Percentiles rank a stretch among this genome's conserved stretches.
phyloP scores from a whole-genome alignment of 2,329 filamentous ascomycete species.

The Fusarium temperatum region DNA sequence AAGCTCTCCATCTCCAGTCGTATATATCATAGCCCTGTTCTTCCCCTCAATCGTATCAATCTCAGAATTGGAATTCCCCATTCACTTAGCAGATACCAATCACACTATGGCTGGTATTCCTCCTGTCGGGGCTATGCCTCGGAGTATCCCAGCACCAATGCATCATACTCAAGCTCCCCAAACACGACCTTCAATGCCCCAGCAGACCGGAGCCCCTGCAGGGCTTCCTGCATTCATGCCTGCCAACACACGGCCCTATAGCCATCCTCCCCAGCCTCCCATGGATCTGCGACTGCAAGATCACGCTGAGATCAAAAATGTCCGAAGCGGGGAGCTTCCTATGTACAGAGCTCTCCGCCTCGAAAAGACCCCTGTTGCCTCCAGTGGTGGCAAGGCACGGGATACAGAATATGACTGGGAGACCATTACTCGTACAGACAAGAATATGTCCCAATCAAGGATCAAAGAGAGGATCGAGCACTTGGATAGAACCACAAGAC shows the following conservation, averaged over 20 bases:
- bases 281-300: conserved; percentile 27
- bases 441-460: conserved; percentile 50
- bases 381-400: conserved; percentile 50
- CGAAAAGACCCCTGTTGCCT: conserved; percentile 48
- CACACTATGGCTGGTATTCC: conserved; percentile 14
- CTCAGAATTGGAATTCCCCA: conserved; percentile 1
- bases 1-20: background rate
- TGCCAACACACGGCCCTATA: background rate
- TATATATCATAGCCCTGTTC: conserved; percentile 29
- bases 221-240: conserved; percentile 9
- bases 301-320: conserved; percentile 46
- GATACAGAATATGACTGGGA: conserved; percentile 52
- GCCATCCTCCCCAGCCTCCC: conserved; percentile 25
- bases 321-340: conserved; percentile 49
- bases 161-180: conserved; percentile 7
- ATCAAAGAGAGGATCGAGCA: conserved; percentile 49
- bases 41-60: conserved; percentile 4
- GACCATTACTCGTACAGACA: conserved; percentile 45
- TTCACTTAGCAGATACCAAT: conserved; percentile 4
- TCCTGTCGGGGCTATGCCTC: conserved; percentile 17
- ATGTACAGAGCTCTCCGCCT: conserved; percentile 54
- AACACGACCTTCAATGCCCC: background rate
- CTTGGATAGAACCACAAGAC: conserved; percentile 47
- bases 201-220: background rate
- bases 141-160: conserved; percentile 1